Percentiles rank a stretch among this genome's conserved stretches.
phyloP scores from a whole-genome alignment of 2,329 filamentous ascomycete genomes.

The Macrophomina tecta region DNA sequence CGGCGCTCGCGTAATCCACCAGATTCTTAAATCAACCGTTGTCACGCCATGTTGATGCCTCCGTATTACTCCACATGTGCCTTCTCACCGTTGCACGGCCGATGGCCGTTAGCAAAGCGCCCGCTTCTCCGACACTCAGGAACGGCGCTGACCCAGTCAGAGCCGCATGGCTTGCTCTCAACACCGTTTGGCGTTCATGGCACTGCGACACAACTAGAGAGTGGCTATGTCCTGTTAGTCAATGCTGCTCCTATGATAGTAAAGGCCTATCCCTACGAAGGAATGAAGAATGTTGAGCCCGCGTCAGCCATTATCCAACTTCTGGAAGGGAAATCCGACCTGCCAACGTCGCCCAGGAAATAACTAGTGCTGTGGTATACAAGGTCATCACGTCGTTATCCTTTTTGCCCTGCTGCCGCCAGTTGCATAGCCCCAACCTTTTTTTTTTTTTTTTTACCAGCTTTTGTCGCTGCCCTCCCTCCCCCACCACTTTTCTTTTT shows the following conservation, averaged over 20 bases:
- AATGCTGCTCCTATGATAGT: neutral
- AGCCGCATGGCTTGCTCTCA: neutral
- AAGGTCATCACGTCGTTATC: conserved; percentile 17
- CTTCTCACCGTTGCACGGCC: neutral
- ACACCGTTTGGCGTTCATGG: neutral
- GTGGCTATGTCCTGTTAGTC: conserved; percentile 16
- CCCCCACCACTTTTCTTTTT: neutral
- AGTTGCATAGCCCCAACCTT: no score
- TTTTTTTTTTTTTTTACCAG: neutral
- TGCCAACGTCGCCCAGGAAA: neutral
- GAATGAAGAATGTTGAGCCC: neutral
- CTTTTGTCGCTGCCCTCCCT: neutral
- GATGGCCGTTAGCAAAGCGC: neutral
- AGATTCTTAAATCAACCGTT: neutral
- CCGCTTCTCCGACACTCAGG: no score
- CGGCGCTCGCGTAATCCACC: neutral
- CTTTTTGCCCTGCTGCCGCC: neutral
- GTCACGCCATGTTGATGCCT: neutral
- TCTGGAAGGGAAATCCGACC: neutral
- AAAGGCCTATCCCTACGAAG: neutral
- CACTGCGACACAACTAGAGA: neutral
- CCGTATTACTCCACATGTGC: neutral
- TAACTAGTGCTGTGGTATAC: conserved; percentile 18
- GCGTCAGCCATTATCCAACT: neutral
- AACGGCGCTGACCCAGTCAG: neutral